A percentile compares a stretch with the other conserved stretches of the same genome.
Conservation (phyloP, 83 land plant species). For the Diphasiastrum complanatum region DNA sequence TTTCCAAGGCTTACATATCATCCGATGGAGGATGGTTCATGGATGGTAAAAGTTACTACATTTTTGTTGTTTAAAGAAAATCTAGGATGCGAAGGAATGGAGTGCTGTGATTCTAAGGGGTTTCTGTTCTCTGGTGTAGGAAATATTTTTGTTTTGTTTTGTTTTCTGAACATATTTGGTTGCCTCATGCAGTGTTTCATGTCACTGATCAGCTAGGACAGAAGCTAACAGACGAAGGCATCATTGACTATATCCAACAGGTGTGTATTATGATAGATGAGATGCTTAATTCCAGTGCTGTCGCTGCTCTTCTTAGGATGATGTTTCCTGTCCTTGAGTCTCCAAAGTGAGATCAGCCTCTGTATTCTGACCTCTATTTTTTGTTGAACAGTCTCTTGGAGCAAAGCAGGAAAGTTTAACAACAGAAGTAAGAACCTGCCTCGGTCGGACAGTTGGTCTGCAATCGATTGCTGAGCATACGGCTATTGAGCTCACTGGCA, state of each 20-base stretch:
- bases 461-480: slow-evolving; percentile 45
- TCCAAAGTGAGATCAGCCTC: no score
- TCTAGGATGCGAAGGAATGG: background rate
- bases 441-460: slow-evolving; percentile 45
- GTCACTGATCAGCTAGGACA: slow-evolving; percentile 62
- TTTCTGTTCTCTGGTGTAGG: slow-evolving; percentile 1
- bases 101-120: background rate
- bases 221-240: slow-evolving; percentile 45
- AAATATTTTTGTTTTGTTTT: background rate
- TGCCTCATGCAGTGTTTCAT: slow-evolving; percentile 50
- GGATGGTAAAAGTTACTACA: slow-evolving; percentile 18
- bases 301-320: background rate
- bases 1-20: slow-evolving; percentile 30
- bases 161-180: background rate
- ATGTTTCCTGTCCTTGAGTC: no score
- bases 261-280: no score
- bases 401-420: slow-evolving; percentile 16
- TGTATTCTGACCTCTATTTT: no score
- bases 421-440: slow-evolving; percentile 13
- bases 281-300: no score
- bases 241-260: slow-evolving; percentile 55
- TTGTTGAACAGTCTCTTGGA: slow-evolving; percentile 36
- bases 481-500: slow-evolving; percentile 55
- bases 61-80: background rate
- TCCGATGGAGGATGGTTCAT: slow-evolving; percentile 38